Base-by-base conservation (phyloP, 2,329 filamentous ascomycete species). In the Nigrospora osmanthi region DNA sequence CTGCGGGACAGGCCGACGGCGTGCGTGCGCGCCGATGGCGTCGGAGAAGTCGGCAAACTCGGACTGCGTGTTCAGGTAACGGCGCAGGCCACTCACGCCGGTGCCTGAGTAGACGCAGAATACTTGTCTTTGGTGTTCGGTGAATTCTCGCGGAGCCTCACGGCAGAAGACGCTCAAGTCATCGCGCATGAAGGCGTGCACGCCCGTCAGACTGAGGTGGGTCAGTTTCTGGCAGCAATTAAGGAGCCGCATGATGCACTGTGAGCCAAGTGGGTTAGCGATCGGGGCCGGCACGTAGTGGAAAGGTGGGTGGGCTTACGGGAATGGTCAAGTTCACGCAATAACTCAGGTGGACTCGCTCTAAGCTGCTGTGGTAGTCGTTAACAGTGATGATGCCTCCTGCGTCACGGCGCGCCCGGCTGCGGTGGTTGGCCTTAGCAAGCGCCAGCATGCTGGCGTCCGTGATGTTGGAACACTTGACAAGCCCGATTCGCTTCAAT, bases 51-150 rank as follows among this genome's bases (percentile, higher is more conserved):
- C 65, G 35, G 71, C 67, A 44, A 77, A 80, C 32, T 68, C 64
- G 0, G 65, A 61, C 11, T 70, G 66, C 0, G 63, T 69, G 52
- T 89, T 94, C 35, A 98, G 74, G 59, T 89, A 87, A 28, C 83
- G 76, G 36, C 91, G 84, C 23, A 98, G 78, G 35, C 80, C 78
- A 36, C 72, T 71, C 2, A 98, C 91, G 45, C 90, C 90, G 23
- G 80, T 76, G 6, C 93, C 91, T 2, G 90, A 96, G 64, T 98
- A 98, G 44, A 98, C 93, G 59, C 93, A 98, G 62, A 98, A 98
- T 9, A 97, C 89, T 43, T 91, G 85, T 50, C 93, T 82, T 63
- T 98, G 93, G 59, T 96, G 89, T 39, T 91, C 86, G 15, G 90
- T 97, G 62, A 98, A 98, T 65, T 97, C 93, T 82, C 76, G 67